Percentiles rank a stretch among this genome's conserved stretches.
Evolutionary conservation across 2,329 filamentous ascomycete species (phyloP).

Genomic region (Fusarium subglutinans): DNA sequence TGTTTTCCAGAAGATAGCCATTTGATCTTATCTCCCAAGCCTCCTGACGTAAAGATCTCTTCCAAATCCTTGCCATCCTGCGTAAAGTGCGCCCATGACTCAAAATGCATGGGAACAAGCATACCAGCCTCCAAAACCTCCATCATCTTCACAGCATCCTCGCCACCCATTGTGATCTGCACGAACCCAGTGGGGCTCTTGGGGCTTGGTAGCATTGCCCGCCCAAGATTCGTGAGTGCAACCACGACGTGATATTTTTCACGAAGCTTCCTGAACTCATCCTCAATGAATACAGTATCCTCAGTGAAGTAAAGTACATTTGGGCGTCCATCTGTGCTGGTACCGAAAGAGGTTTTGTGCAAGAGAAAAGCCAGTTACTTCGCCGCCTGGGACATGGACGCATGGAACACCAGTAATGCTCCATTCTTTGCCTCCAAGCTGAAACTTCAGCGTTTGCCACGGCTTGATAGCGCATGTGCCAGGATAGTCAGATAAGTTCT

Average conservation of each 20-base stretch:
- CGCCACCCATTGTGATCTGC: background rate
- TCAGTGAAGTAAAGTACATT: background rate
- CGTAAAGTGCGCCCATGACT: background rate
- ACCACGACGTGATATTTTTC: background rate
- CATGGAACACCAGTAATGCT: background rate
- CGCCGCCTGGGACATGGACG: background rate
- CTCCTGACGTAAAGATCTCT: accelerated
- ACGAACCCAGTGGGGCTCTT: background rate
- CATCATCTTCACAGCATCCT: background rate
- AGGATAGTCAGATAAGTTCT: background rate
- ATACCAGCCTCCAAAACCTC: background rate
- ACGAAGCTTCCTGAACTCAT: background rate
- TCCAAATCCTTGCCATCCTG: background rate
- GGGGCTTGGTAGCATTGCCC: background rate
- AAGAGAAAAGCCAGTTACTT: background rate
- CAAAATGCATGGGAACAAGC: background rate
- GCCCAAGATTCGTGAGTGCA: background rate
- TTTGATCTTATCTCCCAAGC: background rate
- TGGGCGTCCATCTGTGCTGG: background rate
- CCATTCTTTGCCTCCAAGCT: background rate
- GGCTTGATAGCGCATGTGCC: background rate
- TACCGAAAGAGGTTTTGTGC: background rate
- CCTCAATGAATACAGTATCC: background rate
- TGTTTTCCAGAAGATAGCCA: background rate
- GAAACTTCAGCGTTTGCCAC: background rate